A percentile compares a stretch with the other conserved stretches of the same genome.
These are phyloP conservation scores for Raffaelea albimanens DNA, from an alignment of 2,329 filamentous ascomycete species.

Conservation along the genomic window DNA sequence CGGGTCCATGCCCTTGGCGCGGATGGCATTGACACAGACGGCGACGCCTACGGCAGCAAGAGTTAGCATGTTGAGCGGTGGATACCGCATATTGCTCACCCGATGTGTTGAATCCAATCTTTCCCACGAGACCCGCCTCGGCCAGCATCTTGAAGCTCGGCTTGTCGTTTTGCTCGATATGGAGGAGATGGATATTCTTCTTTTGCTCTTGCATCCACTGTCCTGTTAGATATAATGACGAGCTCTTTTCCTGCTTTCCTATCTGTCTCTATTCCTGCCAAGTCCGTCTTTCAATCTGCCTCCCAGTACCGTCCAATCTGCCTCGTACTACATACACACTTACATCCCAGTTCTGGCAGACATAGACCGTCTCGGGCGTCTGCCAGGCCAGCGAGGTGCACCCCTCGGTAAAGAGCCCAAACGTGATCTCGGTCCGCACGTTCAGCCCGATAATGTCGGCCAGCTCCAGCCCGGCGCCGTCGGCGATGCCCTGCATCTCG, in stretches of 20 bases:
- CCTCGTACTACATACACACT: background rate
- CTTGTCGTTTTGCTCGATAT: slow-evolving; percentile 15
- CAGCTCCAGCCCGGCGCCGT: slow-evolving; percentile 34
- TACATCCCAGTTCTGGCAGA: slow-evolving; percentile 50
- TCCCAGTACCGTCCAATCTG: background rate
- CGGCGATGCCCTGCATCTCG: slow-evolving; percentile 43
- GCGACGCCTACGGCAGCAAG: slow-evolving; percentile 36
- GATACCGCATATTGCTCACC: no score
- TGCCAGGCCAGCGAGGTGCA: slow-evolving; percentile 44
- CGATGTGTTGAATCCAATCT: slow-evolving; percentile 51
- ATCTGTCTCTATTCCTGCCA: no score
- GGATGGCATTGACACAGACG: slow-evolving; percentile 52
- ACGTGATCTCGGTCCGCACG: slow-evolving; percentile 46
- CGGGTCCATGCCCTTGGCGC: slow-evolving; percentile 42
- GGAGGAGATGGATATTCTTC: background rate
- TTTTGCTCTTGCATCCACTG: slow-evolving; percentile 8
- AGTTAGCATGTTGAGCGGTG: no score
- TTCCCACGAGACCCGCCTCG: slow-evolving; percentile 52
- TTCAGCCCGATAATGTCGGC: slow-evolving; percentile 49
- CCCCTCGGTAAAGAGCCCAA: slow-evolving; percentile 46
- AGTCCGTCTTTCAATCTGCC: no score
- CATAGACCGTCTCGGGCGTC: slow-evolving; percentile 21
- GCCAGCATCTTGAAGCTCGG: slow-evolving; percentile 46
- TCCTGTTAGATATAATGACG: background rate
- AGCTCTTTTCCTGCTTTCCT: no score